Percentiles rank a stretch among this genome's conserved stretches.
These are phyloP conservation scores for Carex pumila DNA, from an alignment of 176 grass and related monocot genomes.

Conservation along the genomic window DNA sequence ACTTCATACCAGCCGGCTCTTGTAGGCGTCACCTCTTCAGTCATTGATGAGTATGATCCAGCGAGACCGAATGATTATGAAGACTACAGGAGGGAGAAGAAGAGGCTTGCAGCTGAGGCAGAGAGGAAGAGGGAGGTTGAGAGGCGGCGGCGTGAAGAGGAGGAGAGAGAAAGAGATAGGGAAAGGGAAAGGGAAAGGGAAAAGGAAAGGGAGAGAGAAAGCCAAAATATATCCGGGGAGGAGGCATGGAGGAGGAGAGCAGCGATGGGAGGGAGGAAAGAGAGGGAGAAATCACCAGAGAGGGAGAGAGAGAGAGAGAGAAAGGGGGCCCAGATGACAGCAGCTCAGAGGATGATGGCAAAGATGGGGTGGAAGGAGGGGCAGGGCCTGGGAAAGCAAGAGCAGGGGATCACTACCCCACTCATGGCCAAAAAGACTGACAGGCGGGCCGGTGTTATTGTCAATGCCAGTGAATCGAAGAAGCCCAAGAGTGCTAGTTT, in stretches of 20 bases:
- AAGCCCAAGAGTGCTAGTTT: constrained; percentile 63
- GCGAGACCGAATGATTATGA: constrained; percentile 96
- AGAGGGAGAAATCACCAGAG: not conserved
- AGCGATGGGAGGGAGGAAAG: constrained; percentile 53
- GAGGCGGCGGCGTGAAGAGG: constrained; percentile 53
- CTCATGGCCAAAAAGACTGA: constrained; percentile 89
- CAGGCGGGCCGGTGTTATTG: constrained; percentile 71
- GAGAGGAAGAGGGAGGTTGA: constrained; percentile 40
- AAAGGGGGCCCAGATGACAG: constrained; percentile 66
- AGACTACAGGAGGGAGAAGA: constrained; percentile 79
- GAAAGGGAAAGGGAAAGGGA: constrained; percentile 50
- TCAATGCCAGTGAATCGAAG: constrained; percentile 66
- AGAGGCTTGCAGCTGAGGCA: constrained; percentile 59
- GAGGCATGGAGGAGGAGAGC: constrained; percentile 84
- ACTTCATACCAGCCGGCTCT: constrained; percentile 58
- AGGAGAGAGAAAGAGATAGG: constrained; percentile 64
- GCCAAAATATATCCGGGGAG: constrained; percentile 73
- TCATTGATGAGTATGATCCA: constrained; percentile 96
- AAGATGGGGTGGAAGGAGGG: constrained; percentile 99
- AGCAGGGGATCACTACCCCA: constrained; percentile 80
- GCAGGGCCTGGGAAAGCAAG: constrained; percentile 87
- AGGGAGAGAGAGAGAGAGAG: constrained; percentile 42
- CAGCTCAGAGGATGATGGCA: constrained; percentile 98
- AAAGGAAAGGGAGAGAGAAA: constrained; percentile 47
- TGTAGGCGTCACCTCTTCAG: constrained; percentile 64